These are phyloP conservation scores for Ophiocordyceps camponoti-leonardi DNA, from an alignment of 2,329 filamentous ascomycete genomes.

Conservation along the genomic window DNA sequence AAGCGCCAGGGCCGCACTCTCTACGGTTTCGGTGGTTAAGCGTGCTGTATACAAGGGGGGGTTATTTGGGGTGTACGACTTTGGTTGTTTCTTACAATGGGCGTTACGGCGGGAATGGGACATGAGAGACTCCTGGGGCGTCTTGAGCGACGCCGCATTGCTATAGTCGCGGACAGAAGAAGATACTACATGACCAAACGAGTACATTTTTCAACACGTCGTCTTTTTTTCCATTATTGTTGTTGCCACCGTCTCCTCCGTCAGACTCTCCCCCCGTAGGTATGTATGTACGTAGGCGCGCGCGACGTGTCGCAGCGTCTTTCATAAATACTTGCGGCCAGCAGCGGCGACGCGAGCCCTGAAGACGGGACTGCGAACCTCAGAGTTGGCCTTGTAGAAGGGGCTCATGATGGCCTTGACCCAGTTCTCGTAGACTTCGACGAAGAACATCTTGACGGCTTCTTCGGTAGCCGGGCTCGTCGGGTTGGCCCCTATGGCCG, in stretches of 20 bases:
- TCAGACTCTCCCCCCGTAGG: no score
- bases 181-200: slow-evolving; percentile 5
- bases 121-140: slow-evolving; percentile 13
- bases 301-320: not conserved
- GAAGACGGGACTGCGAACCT: slow-evolving; percentile 77
- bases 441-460: slow-evolving; percentile 86
- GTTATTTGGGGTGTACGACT: not conserved
- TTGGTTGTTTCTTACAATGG: slow-evolving; percentile 3
- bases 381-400: slow-evolving; percentile 76
- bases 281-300: no score
- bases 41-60: not conserved
- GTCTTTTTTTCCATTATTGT: no score
- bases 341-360: slow-evolving; percentile 65
- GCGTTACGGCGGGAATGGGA: slow-evolving; percentile 13
- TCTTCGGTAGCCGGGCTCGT: slow-evolving; percentile 85
- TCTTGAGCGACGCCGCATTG: slow-evolving; percentile 12
- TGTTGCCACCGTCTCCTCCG: not conserved
- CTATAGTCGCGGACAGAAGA: slow-evolving; percentile 1
- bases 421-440: slow-evolving; percentile 91
- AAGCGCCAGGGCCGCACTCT: slow-evolving; percentile 60
- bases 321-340: slow-evolving; percentile 86
- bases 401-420: slow-evolving; percentile 95
- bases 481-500: slow-evolving; percentile 68
- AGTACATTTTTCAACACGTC: not conserved
- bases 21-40: slow-evolving; percentile 81